Evolutionary conservation across 2,329 filamentous ascomycete species (phyloP).

Genomic region (Alternaria ventricosa): DNA sequence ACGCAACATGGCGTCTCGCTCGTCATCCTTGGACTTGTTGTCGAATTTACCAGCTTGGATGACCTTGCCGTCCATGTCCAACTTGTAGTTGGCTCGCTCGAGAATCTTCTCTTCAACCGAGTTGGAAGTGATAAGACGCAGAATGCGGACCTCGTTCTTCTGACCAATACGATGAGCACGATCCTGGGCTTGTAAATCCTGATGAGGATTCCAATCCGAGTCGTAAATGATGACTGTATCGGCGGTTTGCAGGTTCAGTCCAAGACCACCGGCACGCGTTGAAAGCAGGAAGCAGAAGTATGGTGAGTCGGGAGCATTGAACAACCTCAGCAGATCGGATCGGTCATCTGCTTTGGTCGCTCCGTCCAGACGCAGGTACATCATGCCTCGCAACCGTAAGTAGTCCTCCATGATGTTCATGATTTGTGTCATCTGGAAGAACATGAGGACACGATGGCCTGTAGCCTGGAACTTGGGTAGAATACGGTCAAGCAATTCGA

Average conservation of each 20-base stretch:
- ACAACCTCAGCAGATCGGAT: slow-evolving; percentile 84
- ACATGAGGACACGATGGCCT: slow-evolving; percentile 96
- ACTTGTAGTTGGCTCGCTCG: slow-evolving; percentile 94
- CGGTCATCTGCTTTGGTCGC: slow-evolving; percentile 98
- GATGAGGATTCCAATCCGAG: slow-evolving; percentile 99
- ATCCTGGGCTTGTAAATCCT: slow-evolving; percentile 98
- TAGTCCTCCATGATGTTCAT: slow-evolving; percentile 99
- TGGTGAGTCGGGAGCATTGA: slow-evolving; percentile 87
- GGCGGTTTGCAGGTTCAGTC: slow-evolving; percentile 94
- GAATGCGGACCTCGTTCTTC: slow-evolving; percentile 98
- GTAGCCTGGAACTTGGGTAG: slow-evolving; percentile 91
- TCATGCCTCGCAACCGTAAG: slow-evolving; percentile 78
- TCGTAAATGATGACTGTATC: slow-evolving; percentile 99
- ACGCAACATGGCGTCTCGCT: slow-evolving; percentile 94
- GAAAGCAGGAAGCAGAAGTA: slow-evolving; percentile 99
- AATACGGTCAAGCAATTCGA: slow-evolving; percentile 90
- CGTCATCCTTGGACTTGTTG: slow-evolving; percentile 98
- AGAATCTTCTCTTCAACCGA: slow-evolving; percentile 99
- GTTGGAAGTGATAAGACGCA: slow-evolving; percentile 93
- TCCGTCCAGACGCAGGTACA: slow-evolving; percentile 92
- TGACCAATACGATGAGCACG: slow-evolving; percentile 99
- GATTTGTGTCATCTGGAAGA: slow-evolving; percentile 99
- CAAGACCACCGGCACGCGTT: slow-evolving; percentile 95
- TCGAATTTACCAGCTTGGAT: slow-evolving; percentile 99
- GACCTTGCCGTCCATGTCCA: slow-evolving; percentile 99